phyloP scores from a whole-genome alignment of 1,284 basidiomycete genomes.

The Tilletia horrida region DNA sequence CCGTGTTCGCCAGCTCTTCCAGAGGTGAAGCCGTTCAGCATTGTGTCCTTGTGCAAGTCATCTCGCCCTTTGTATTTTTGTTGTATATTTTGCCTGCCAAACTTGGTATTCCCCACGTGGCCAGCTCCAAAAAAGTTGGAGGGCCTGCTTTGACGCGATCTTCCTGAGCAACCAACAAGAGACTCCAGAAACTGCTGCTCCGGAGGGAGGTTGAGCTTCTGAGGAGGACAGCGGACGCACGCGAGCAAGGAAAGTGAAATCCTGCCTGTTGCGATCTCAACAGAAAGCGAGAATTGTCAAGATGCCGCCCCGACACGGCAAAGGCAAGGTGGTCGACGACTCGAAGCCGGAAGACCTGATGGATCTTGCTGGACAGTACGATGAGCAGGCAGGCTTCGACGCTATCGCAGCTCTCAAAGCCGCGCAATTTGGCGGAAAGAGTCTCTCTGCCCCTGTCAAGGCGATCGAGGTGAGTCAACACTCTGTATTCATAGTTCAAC shows the following conservation, averaged over 20 bases:
- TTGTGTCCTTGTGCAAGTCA: not conserved
- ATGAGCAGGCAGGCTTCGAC: slow-evolving; percentile 5
- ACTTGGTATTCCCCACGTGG: not conserved
- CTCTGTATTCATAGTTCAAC: too few relatives aligned
- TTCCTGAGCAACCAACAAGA: not conserved
- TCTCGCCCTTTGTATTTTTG: not conserved
- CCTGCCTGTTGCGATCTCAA: too few relatives aligned
- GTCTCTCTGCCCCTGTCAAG: slow-evolving; percentile 59
- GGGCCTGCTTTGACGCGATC: not conserved
- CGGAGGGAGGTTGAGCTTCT: too few relatives aligned
- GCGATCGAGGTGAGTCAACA: slow-evolving; percentile 57
- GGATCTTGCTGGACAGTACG: not conserved
- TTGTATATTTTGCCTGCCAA: not conserved
- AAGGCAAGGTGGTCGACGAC: not conserved
- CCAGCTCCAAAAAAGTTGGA: slow-evolving; percentile 1
- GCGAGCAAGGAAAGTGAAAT: too few relatives aligned
- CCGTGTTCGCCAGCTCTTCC: slow-evolving; percentile 11
- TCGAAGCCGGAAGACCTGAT: not conserved
- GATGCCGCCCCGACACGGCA: too few relatives aligned
- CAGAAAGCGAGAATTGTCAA: too few relatives aligned
- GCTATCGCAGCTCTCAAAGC: slow-evolving; percentile 11
- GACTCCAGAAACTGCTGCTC: too few relatives aligned
- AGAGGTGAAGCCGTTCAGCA: not conserved
- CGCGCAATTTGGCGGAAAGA: slow-evolving; percentile 43
- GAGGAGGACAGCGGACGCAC: too few relatives aligned